Evolutionary conservation across 1,284 basidiomycete species (phyloP).

Genomic region (Xerocomus nothofagi): DNA sequence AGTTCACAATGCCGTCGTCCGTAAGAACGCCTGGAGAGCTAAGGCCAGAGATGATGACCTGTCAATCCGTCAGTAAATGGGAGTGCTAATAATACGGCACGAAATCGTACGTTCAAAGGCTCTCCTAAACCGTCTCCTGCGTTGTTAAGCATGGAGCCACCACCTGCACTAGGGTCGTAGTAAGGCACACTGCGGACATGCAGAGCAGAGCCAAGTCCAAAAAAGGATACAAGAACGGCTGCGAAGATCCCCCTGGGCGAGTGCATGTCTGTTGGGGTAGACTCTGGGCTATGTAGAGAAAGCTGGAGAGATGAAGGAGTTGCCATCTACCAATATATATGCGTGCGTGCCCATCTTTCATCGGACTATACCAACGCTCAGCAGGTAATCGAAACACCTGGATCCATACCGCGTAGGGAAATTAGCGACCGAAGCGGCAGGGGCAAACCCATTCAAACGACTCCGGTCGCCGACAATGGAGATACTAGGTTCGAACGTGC

Average conservation of each 20-base stretch:
- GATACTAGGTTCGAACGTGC: background rate
- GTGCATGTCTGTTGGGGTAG: constrained; percentile 3
- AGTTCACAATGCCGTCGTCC: constrained; percentile 55
- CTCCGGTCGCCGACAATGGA: background rate
- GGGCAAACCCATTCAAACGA: background rate
- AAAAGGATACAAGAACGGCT: background rate
- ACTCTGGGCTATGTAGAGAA: background rate
- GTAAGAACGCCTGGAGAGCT: constrained; percentile 59
- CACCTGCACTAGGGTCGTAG: constrained; percentile 43
- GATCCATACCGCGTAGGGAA: background rate
- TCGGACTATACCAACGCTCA: background rate
- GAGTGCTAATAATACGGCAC: background rate
- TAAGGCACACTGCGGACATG: constrained; percentile 35
- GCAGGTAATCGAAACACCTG: background rate
- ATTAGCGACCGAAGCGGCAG: background rate
- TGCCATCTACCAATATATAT: background rate
- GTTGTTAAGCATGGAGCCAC: constrained; percentile 55
- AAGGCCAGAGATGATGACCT: constrained; percentile 56
- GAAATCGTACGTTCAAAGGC: constrained; percentile 51
- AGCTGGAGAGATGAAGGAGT: too few species aligned
- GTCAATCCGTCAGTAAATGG: background rate
- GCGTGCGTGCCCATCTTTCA: background rate
- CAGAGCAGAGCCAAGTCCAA: constrained; percentile 5
- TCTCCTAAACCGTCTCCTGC: constrained; percentile 51
- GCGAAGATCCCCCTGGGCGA: background rate